Percentiles rank a stretch among this genome's conserved stretches.
phyloP scores from a whole-genome alignment of 2,329 filamentous ascomycete genomes.

The Venturia effusa region DNA sequence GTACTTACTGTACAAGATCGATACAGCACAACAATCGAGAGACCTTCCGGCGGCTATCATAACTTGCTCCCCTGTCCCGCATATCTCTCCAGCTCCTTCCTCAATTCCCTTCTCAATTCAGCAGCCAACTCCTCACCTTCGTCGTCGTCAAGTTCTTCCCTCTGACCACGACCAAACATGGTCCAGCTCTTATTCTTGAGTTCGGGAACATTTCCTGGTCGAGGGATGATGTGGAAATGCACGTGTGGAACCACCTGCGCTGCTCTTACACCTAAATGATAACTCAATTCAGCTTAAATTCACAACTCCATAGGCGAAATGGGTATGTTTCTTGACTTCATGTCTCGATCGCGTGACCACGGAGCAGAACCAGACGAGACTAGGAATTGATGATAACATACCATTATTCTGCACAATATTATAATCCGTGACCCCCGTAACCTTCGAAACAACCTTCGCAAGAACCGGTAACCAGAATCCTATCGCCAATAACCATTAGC shows the following conservation, averaged over 20 bases:
- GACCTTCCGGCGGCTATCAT: neutral
- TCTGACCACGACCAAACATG: conserved; percentile 67
- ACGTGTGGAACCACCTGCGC: conserved; percentile 90
- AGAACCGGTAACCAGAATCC: conserved; percentile 56
- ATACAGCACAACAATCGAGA: neutral
- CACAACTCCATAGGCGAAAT: neutral
- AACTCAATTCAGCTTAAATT: neutral
- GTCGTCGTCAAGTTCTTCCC: conserved; percentile 67
- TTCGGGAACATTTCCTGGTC: conserved; percentile 49
- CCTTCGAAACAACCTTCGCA: conserved; percentile 56
- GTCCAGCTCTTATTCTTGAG: conserved; percentile 55
- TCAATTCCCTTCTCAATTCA: conserved; percentile 31
- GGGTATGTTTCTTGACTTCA: neutral
- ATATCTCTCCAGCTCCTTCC: conserved; percentile 21
- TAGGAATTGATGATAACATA: conserved; percentile 20
- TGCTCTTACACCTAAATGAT: conserved; percentile 56
- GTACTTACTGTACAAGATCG: neutral
- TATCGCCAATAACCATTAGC: conserved; percentile 13
- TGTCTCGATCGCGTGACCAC: neutral
- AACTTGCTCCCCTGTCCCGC: neutral
- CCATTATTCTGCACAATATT: conserved; percentile 96
- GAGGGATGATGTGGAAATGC: conserved; percentile 88
- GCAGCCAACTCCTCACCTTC: conserved; percentile 53
- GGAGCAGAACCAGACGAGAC: neutral
- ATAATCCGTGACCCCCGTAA: conserved; percentile 71